Evolutionary conservation across 495 filamentous ascomycete species (phyloP), one percentile per base, ranked within the genome.

Genomic region (Parathielavia appendiculata): DNA sequence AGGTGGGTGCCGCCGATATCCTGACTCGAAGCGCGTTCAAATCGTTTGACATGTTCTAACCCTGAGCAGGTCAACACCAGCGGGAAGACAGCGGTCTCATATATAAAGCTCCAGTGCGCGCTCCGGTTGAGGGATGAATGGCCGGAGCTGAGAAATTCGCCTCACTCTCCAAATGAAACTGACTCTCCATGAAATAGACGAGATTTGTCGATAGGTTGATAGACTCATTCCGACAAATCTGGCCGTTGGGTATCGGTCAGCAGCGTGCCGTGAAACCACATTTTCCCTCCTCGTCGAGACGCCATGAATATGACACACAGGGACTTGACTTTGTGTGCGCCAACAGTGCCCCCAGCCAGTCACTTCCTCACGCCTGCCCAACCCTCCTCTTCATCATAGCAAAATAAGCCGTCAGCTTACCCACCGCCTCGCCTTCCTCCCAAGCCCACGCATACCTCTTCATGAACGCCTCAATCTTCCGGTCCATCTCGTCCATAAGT

Each of bases 401-500:
- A 43, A 75, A 71, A 60, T 76, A 75, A 0, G 71, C 71, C 36
- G 65, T 67, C 68, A 76, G 59, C 57, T 76, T 76, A 32, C 72
- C 71, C 56, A 71, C 67, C 46, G 70, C 67, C 35, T 54, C 54
- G 26, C 64, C 63, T 30, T 30, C 36, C 30, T 54, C 57, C 64
- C 73, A 76, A n/a, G 69, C 72, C 70, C 70, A 75, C 6, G 56
- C 30, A 59, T 72, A 75, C 58, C 59, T 51, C 57, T 66, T n/a
- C 63, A 75, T 69, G 40, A 77, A 76, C 17, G 5, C 60, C 14
- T 48, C 64, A 53, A 76, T 71, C 57, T 59, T 61, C 38, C 64
- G 47, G 47, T 72, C 64, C 68, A 73, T 69, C 53, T 61, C 51
- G 53, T 66, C 47, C 69, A 67, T 68, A 39, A 61, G 46, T 12